Conservation (phyloP, 441 rosid species). For the Daphne laureola region DNA sequence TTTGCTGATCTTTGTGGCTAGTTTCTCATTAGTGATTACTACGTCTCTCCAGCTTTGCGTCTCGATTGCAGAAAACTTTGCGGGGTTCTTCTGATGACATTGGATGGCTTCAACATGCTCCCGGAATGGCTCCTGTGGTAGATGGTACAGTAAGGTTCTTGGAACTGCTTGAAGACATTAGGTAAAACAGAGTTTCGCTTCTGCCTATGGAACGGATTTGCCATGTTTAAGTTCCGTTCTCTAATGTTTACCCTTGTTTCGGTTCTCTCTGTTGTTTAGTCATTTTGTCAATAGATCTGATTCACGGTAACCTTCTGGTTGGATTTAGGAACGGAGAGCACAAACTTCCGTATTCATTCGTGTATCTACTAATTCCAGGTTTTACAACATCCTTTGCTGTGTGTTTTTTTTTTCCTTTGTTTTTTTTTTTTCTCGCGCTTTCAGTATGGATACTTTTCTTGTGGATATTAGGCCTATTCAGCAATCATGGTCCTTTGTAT, state of each 20-base stretch:
- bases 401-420: neutral
- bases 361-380: constrained; percentile 69
- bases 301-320: constrained; percentile 9
- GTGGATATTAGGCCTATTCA: constrained; percentile 49
- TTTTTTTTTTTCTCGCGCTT: neutral
- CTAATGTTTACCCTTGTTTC: neutral
- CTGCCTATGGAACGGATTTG: too few relatives aligned
- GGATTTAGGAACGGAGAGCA: constrained; percentile 54
- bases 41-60: constrained; percentile 34
- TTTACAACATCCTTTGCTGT: constrained; percentile 6
- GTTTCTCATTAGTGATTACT: constrained; percentile 8
- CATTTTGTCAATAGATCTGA: neutral
- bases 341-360: constrained; percentile 40
- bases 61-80: constrained; percentile 44
- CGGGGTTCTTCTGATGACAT: constrained; percentile 61
- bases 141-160: constrained; percentile 53
- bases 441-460: too few relatives aligned
- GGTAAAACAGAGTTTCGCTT: constrained; percentile 18
- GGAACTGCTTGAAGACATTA: constrained; percentile 45
- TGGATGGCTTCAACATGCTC: constrained; percentile 56
- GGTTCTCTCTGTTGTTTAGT: neutral
- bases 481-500: constrained; percentile 65
- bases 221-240: constrained; percentile 2
- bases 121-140: constrained; percentile 50
- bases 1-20: neutral